These are phyloP conservation scores for Tubosaeta brunneosetosa DNA, from an alignment of 768 basidiomycete species.

Conservation along the genomic window DNA sequence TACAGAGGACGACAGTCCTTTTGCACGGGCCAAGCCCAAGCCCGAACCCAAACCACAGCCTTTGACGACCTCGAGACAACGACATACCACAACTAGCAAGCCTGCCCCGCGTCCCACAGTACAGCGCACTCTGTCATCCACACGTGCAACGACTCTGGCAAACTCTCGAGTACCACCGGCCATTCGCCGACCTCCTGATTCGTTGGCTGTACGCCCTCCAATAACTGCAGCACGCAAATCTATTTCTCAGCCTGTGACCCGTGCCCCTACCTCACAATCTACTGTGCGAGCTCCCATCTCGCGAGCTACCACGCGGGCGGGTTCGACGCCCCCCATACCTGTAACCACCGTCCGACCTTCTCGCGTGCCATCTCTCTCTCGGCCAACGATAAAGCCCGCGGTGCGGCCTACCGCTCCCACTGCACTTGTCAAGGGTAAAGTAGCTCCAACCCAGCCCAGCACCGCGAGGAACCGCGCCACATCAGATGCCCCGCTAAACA, in stretches of 20 bases:
- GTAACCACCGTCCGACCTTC: neutral
- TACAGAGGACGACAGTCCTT: constrained; percentile 29
- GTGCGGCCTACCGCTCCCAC: constrained; percentile 5
- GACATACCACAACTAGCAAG: neutral
- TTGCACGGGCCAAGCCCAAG: constrained; percentile 13
- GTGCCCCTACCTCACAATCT: constrained; percentile 22
- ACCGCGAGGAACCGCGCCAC: neutral
- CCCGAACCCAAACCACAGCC: constrained; percentile 9
- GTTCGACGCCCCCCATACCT: constrained; percentile 17
- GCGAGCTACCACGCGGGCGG: constrained; percentile 18
- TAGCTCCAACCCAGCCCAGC: neutral
- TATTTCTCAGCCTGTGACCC: constrained; percentile 21
- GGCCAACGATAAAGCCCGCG: constrained; percentile 7
- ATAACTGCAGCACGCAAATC: constrained; percentile 1
- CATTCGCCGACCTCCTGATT: constrained; percentile 6
- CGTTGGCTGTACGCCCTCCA: constrained; percentile 9
- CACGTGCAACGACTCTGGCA: neutral
- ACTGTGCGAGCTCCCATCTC: constrained; percentile 12
- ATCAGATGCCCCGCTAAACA: neutral
- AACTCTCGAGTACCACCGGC: constrained; percentile 10
- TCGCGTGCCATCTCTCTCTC: constrained; percentile 7
- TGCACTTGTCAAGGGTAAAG: constrained; percentile 8
- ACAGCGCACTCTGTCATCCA: constrained; percentile 4
- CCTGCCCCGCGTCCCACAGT: constrained; percentile 4
- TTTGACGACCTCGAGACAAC: neutral